Evolutionary conservation across 2,329 filamentous ascomycete species (phyloP).

Genomic region (Stagonosporopsis vannaccii): DNA sequence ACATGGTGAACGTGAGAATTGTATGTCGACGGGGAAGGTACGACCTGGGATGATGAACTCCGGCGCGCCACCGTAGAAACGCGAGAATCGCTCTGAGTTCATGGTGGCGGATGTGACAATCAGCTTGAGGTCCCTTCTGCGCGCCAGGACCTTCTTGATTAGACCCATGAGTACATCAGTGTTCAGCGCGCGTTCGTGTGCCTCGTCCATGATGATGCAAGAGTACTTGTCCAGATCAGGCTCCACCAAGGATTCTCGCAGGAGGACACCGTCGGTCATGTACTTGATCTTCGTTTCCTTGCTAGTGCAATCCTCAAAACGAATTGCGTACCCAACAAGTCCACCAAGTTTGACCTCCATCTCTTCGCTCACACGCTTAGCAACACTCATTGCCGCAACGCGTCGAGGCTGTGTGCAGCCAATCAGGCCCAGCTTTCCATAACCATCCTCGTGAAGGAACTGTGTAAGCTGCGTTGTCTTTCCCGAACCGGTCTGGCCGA

Average conservation of each 20-base stretch:
- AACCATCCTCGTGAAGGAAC: conserved; percentile 94
- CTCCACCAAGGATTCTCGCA: conserved; percentile 92
- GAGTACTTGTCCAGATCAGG: conserved; percentile 94
- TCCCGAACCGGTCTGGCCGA: conserved; percentile 95
- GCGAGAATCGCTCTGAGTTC: conserved; percentile 95
- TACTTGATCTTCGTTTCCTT: conserved; percentile 97
- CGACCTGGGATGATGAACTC: conserved; percentile 96
- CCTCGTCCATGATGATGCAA: conserved; percentile 99
- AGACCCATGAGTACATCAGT: conserved; percentile 97
- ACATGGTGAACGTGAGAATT: conserved; percentile 92
- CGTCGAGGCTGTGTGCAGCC: conserved; percentile 95
- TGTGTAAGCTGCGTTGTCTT: conserved; percentile 98
- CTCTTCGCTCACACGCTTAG: conserved; percentile 96
- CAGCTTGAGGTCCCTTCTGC: conserved; percentile 88
- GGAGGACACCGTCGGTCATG: conserved; percentile 96
- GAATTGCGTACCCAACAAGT: conserved; percentile 93
- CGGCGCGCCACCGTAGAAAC: conserved; percentile 94
- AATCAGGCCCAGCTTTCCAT: conserved; percentile 86
- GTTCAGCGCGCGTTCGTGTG: conserved; percentile 94
- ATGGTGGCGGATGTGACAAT: conserved; percentile 99
- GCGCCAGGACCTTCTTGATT: conserved; percentile 94
- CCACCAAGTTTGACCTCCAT: conserved; percentile 93
- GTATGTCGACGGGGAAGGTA: conserved; percentile 96
- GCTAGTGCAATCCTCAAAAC: conserved; percentile 97
- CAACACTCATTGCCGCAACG: conserved; percentile 98